phyloP scores from a whole-genome alignment of 257 asterid species.

The Lycium ferocissimum region DNA sequence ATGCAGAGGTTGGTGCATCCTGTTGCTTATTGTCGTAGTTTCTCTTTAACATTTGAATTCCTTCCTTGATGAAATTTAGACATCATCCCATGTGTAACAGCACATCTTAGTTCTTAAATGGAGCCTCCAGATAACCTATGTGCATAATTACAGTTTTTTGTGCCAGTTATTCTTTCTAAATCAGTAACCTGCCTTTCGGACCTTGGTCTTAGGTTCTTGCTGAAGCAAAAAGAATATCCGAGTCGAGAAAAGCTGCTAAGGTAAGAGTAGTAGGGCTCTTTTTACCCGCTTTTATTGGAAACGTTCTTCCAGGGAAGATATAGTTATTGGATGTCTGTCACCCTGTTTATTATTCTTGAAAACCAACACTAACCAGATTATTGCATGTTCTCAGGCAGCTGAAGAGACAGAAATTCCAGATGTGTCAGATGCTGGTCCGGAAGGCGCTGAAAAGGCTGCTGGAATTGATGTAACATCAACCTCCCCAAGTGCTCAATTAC shows the following conservation, averaged over 20 bases:
- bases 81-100: background rate
- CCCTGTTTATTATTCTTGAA: conserved; percentile 21
- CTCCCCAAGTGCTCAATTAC: conserved; percentile 60
- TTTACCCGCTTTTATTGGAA: background rate
- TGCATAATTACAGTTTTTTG: background rate
- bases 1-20: conserved; percentile 68
- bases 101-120: background rate
- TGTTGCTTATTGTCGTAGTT: background rate
- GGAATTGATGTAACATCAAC: conserved; percentile 56
- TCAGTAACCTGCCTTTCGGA: conserved; percentile 21
- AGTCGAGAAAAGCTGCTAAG: conserved; percentile 80
- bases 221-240: conserved; percentile 88
- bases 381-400: conserved; percentile 56
- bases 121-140: background rate
- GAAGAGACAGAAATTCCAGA: conserved; percentile 52
- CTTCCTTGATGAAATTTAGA: background rate
- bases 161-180: background rate
- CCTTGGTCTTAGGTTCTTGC: conserved; percentile 70
- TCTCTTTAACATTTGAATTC: background rate
- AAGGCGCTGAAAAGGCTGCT: conserved; percentile 55
- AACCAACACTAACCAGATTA: conserved; percentile 22
- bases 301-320: background rate
- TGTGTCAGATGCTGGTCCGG: conserved; percentile 57
- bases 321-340: conserved; percentile 15
- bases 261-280: conserved; percentile 42